phyloP scores from a whole-genome alignment of 2,329 filamentous ascomycete genomes.

The Davidsoniella eucalypti region DNA sequence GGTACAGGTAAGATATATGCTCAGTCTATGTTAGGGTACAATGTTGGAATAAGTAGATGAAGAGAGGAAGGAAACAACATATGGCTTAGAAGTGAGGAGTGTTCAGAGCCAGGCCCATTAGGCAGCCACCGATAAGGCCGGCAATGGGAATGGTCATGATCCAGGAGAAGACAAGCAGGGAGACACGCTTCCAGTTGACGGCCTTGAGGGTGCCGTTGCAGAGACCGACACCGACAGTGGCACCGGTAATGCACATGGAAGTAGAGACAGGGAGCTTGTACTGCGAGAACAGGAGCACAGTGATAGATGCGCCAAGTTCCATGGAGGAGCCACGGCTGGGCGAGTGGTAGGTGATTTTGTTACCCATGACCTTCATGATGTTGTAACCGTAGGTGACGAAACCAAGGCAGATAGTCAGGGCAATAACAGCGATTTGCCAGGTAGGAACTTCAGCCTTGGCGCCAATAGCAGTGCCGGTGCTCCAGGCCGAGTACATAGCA shows the following conservation, averaged over 20 bases:
- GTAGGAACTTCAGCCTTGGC: slow-evolving; percentile 50
- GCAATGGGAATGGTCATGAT: slow-evolving; percentile 28
- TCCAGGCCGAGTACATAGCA: slow-evolving; percentile 52
- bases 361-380: slow-evolving; percentile 78
- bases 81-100: slow-evolving; percentile 17
- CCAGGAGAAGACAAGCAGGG: slow-evolving; percentile 49
- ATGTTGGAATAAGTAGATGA: neutral
- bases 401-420: slow-evolving; percentile 45
- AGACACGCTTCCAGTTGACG: slow-evolving; percentile 61
- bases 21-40: neutral
- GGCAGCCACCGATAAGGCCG: slow-evolving; percentile 24
- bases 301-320: slow-evolving; percentile 67
- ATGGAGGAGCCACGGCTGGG: slow-evolving; percentile 46
- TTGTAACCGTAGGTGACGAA: slow-evolving; percentile 66
- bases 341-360: slow-evolving; percentile 59
- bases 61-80: neutral
- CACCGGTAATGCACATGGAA: slow-evolving; percentile 65
- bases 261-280: slow-evolving; percentile 62
- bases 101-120: slow-evolving; percentile 26
- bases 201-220: slow-evolving; percentile 58
- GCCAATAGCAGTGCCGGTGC: slow-evolving; percentile 40
- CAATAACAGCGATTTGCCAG: slow-evolving; percentile 61
- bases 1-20: neutral
- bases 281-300: slow-evolving; percentile 60
- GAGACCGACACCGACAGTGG: slow-evolving; percentile 61